These are phyloP conservation scores for Achaetomium macrosporum DNA, from an alignment of 2,329 filamentous ascomycete species.

Conservation along the genomic window DNA sequence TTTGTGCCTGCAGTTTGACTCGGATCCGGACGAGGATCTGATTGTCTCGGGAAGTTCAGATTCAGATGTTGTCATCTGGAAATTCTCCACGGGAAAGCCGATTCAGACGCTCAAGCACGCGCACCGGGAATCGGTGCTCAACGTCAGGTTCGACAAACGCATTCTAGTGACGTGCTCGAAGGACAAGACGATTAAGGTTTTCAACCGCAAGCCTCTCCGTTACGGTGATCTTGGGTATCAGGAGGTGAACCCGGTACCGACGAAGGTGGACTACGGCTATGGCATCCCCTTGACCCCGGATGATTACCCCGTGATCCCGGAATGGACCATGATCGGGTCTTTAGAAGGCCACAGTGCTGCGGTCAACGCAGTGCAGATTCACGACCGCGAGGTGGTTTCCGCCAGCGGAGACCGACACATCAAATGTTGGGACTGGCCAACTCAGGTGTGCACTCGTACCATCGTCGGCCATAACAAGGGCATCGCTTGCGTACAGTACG, in stretches of 20 bases:
- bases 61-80: constrained; percentile 84
- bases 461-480: constrained; percentile 87
- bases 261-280: constrained; percentile 49
- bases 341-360: constrained; percentile 83
- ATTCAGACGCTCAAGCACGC: constrained; percentile 70
- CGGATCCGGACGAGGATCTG: constrained; percentile 77
- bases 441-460: constrained; percentile 67
- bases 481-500: constrained; percentile 96
- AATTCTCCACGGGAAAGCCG: constrained; percentile 81
- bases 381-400: constrained; percentile 80
- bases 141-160: constrained; percentile 84
- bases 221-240: constrained; percentile 54
- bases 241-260: constrained; percentile 47
- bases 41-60: constrained; percentile 96
- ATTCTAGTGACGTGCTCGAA: constrained; percentile 96
- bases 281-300: constrained; percentile 38
- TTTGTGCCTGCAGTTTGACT: constrained; percentile 90
- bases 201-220: constrained; percentile 70
- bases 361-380: constrained; percentile 92
- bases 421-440: constrained; percentile 90
- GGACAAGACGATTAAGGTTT: constrained; percentile 94
- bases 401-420: constrained; percentile 91
- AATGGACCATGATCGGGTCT: constrained; percentile 72
- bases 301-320: constrained; percentile 48
- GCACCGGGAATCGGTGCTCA: constrained; percentile 86